Base-by-base conservation (phyloP, 208 protist species). In the Angomonas deanei region DNA sequence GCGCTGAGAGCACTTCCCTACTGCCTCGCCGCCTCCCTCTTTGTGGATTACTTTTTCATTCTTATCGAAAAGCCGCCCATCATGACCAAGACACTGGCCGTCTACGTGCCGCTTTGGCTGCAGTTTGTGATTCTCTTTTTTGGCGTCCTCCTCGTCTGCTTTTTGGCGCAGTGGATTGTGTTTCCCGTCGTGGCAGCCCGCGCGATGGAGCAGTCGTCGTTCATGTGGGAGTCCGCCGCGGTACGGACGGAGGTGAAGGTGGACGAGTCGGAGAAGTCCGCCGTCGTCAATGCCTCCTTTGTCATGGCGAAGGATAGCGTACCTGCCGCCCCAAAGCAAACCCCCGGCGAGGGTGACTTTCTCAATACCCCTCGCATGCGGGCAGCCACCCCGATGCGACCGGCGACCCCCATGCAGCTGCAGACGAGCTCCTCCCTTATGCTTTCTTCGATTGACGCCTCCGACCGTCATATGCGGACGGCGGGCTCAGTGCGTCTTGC, bases 1-100 rank as follows among this genome's bases (percentile, higher is more conserved):
- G 81, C 83, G 3, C 62, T 84, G 19, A 53, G 50, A 36, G 68
- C 77, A 48, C 71, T 93, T 59, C 87, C 87, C 4, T 88, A 87
- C 69, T 90, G 83, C 67, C 70, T 93, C 5, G 55, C 61, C 15
- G 49, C 75, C 15, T 93, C 84, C 3, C 66, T 93, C 15, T 58
- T 91, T 10, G 74, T 93, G 19, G 80, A 90, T 50, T 76, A 76
- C 39, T 71, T 74, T 42, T 91, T 93, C 61, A 62, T 93, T 17
- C n/a, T 84, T 19, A 88, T 93, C 59, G 87, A 89, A 57, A 46
- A 68, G 56, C 87, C 87, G 26, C 81, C 87, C 11, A 74, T 93
- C 59, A 74, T 93, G 70, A 72, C 79, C 11, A 62, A 79, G 46
- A 79, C 68, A 13, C 38, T 93, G 38, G 78, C 80, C 13, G 54